These are phyloP conservation scores for Dipteronia sinensis DNA, from an alignment of 345 rosid species.

Conservation along the genomic window DNA sequence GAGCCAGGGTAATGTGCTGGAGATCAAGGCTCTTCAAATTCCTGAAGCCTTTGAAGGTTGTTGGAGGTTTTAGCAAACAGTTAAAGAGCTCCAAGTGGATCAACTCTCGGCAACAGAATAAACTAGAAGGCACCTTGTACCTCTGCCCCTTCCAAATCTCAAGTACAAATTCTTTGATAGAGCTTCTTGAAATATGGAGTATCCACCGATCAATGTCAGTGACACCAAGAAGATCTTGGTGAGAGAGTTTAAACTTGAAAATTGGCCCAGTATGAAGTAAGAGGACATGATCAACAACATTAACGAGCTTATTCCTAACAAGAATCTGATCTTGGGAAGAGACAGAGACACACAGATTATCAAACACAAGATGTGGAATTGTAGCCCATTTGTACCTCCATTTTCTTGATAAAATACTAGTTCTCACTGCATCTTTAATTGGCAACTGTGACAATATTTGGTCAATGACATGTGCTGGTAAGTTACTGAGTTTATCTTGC, in stretches of 20 bases:
- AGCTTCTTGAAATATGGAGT: constrained; percentile 62
- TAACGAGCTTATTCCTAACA: constrained; percentile 52
- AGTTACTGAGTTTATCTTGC: constrained; percentile 53
- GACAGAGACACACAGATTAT: constrained; percentile 44
- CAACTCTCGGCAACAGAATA: constrained; percentile 52
- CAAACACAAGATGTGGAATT: constrained; percentile 59
- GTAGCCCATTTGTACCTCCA: constrained; percentile 72
- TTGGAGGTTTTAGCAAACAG: constrained; percentile 64
- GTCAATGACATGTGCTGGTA: constrained; percentile 58
- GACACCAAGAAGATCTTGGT: constrained; percentile 62
- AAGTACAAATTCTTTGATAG: constrained; percentile 59
- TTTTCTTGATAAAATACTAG: constrained; percentile 55
- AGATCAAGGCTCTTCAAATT: constrained; percentile 72
- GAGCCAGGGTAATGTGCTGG: constrained; percentile 63
- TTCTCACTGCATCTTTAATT: constrained; percentile 66
- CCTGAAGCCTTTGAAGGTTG: constrained; percentile 54
- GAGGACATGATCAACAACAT: constrained; percentile 63
- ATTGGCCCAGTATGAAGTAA: constrained; percentile 62
- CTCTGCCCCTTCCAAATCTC: constrained; percentile 78
- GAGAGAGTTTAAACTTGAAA: constrained; percentile 68
- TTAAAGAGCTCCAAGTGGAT: constrained; percentile 67
- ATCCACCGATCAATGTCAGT: constrained; percentile 72
- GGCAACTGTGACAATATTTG: constrained; percentile 59
- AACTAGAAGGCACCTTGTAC: constrained; percentile 60
- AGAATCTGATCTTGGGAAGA: constrained; percentile 51